A percentile compares a stretch with the other conserved stretches of the same genome.
phyloP scores from a whole-genome alignment of 805 yeast species.

The Zygosaccharomyces bisporus region DNA sequence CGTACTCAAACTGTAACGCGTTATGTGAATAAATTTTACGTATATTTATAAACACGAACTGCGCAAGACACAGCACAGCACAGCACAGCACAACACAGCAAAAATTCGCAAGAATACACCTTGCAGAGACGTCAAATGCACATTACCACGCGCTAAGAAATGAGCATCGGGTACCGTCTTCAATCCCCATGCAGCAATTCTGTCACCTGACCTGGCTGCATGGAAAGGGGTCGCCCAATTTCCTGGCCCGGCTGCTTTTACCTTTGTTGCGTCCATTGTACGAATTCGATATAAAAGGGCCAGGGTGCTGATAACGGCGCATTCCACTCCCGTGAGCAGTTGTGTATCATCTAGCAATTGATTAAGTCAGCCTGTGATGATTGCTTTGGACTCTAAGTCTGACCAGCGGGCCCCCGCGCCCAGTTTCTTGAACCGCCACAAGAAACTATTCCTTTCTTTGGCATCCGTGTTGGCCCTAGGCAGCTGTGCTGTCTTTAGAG shows the following conservation, averaged over 20 bases:
- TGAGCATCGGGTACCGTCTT: too few species aligned
- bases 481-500: background rate
- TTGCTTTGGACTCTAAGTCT: background rate
- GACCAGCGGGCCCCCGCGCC: background rate
- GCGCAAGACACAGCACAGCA: background rate
- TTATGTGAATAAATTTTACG: background rate
- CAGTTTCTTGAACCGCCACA: constrained; percentile 1
- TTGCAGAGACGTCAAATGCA: too few species aligned
- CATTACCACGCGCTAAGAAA: too few species aligned
- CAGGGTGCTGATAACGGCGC: too few species aligned
- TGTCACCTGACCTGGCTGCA: background rate
- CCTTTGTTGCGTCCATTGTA: background rate
- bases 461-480: constrained; percentile 12
- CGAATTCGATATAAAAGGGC: too few species aligned
- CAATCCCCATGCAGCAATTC: background rate
- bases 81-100: background rate
- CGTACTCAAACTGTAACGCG: background rate
- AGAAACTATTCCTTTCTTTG: constrained; percentile 9
- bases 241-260: background rate
- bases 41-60: too few species aligned
- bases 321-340: too few species aligned
- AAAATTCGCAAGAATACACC: background rate
- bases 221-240: background rate
- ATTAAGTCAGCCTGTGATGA: background rate
- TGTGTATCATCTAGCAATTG: too few species aligned